A percentile compares a stretch with the other conserved stretches of the same genome.
These are phyloP conservation scores for Trypanosoma platydactyli DNA, from an alignment of 208 protist genomes.

Conservation along the genomic window DNA sequence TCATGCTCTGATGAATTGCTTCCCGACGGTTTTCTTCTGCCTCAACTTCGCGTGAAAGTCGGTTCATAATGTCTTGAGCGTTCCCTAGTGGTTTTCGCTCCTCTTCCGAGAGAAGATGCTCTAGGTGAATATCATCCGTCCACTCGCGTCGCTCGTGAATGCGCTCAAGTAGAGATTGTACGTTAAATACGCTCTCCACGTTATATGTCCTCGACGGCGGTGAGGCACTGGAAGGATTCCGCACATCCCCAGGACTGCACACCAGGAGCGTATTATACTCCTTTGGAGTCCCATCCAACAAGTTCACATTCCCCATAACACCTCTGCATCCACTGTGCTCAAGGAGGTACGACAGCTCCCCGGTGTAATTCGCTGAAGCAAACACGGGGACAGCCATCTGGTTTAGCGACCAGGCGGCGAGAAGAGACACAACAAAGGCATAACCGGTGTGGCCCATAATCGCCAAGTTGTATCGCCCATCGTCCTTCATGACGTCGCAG, in stretches of 20 bases:
- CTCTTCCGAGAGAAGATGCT: slow-evolving; percentile 29
- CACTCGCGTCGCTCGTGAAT: slow-evolving; percentile 15
- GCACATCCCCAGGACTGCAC: slow-evolving; percentile 25
- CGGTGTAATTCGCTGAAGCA: slow-evolving; percentile 61
- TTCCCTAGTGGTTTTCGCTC: slow-evolving; percentile 21
- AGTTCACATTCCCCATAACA: slow-evolving; percentile 52
- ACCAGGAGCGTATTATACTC: slow-evolving; percentile 50
- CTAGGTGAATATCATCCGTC: slow-evolving; percentile 12
- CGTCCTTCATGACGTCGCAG: slow-evolving; percentile 70
- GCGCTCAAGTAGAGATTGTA: slow-evolving; percentile 30
- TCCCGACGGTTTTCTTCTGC: slow-evolving; percentile 14
- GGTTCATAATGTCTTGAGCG: slow-evolving; percentile 39
- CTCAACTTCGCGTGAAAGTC: slow-evolving; percentile 23
- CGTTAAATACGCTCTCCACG: slow-evolving; percentile 61
- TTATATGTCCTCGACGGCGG: slow-evolving; percentile 32
- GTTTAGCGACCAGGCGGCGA: slow-evolving; percentile 75
- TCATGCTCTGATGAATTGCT: slow-evolving; percentile 24
- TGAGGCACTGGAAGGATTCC: background rate
- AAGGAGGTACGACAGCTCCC: slow-evolving; percentile 82
- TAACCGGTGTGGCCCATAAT: slow-evolving; percentile 68
- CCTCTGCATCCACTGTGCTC: slow-evolving; percentile 67
- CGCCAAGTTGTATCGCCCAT: slow-evolving; percentile 59
- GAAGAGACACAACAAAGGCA: slow-evolving; percentile 71
- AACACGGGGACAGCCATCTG: slow-evolving; percentile 78
- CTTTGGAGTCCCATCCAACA: slow-evolving; percentile 58